Evolutionary conservation across 179 eudicot species (phyloP), one percentile per base, ranked within the genome.

Genomic region (Gypsophila paniculata): DNA sequence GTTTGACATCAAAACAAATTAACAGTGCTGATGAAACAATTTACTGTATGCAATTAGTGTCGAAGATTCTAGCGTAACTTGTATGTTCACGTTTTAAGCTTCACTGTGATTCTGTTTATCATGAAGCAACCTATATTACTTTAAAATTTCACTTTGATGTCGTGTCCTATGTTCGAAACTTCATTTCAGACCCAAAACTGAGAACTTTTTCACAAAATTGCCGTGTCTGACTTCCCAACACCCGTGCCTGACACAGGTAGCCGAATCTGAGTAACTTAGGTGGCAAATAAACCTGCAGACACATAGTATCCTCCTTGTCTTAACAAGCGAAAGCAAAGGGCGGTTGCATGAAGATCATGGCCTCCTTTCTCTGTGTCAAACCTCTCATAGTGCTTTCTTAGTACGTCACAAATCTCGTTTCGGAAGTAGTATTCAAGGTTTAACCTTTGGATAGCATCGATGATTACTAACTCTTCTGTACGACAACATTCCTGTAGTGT

Each of bases 301-400:
- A 81, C 69, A 58, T 74, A n/a, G 78, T 82, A 79, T 26, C 88
- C 89, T 11, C 79, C 18, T 66, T 87, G 90, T 76, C 90, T 82
- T 29, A 87, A 48, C 11, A 89, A 68, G 4, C 91, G 78, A 72
- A 89, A 89, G 64, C 77, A 29, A 53, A 85, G 84, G 26, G 95
- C 82, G 78, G 78, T 76, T 26, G 77, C 76, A 29, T 71, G 61
- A 55, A 85, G 81, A 42, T 70, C 65, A 59, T 57, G 13, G 12
- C 49, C 69, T 1, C 7, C 54, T 44, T 38, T 11, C 25, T 39
- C 10, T 18, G 15, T 14, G 2, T 8, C 8, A 25, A 7, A 26
- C 7, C 61, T 52, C 15, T 32, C 38, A 21, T 61, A 54, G 58
- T 73, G 80, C 21, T 36, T 70, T n/a, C 69, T 49, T 3, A 85